Conservation (phyloP, 805 yeast genomes). For the Candida chilensis region DNA sequence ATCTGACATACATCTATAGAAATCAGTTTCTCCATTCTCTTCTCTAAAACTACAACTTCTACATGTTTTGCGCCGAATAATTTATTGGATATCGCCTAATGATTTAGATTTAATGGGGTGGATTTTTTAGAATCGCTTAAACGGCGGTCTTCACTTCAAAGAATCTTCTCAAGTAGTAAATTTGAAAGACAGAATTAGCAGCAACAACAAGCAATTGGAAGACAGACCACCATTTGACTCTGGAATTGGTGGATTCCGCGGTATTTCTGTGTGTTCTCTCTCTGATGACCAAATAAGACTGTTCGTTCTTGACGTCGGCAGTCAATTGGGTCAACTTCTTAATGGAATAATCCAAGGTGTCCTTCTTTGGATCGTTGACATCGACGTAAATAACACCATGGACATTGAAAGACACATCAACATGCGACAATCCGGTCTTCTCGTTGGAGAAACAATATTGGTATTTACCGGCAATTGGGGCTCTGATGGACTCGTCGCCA, state of each 20-base stretch:
- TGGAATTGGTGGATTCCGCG: constrained; percentile 92
- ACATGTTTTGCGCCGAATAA: too few species aligned
- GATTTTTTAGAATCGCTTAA: constrained; percentile 17
- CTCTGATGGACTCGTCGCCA: constrained; percentile 68
- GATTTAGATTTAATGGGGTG: too few species aligned
- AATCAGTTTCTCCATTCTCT: too few species aligned
- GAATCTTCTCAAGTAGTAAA: constrained; percentile 87
- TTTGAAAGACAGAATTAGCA: constrained; percentile 84
- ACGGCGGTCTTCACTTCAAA: constrained; percentile 92
- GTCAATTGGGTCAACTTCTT: constrained; percentile 67
- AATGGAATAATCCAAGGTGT: constrained; percentile 79
- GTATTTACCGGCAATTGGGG: constrained; percentile 63
- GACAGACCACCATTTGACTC: constrained; percentile 97
- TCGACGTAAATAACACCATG: constrained; percentile 89
- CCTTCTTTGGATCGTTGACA: constrained; percentile 63
- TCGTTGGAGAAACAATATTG: constrained; percentile 91
- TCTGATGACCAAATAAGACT: constrained; percentile 85
- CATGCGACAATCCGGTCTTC: constrained; percentile 56
- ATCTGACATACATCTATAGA: too few species aligned
- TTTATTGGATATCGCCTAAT: too few species aligned
- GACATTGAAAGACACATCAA: constrained; percentile 91
- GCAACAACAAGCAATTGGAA: constrained; percentile 85
- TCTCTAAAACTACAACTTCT: too few species aligned
- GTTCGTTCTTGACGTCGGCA: constrained; percentile 86
- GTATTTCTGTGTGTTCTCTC: constrained; percentile 98